Evolutionary conservation across 2,329 filamentous ascomycete species (phyloP).

Genomic region (Colletotrichum higginsianum): DNA sequence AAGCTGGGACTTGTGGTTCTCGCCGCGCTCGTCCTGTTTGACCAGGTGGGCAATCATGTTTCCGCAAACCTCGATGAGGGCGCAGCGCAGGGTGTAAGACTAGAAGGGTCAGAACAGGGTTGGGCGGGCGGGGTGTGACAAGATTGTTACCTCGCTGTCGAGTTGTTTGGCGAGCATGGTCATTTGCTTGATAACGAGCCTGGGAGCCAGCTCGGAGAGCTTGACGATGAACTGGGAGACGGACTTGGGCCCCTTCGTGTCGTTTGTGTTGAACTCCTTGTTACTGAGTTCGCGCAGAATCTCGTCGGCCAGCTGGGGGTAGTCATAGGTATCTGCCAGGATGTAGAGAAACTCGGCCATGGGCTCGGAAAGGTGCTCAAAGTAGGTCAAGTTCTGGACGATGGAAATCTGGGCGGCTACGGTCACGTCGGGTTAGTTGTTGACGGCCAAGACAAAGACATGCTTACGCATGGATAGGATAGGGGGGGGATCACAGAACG

Average conservation of each 20-base stretch:
- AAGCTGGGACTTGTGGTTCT: slow-evolving; percentile 94
- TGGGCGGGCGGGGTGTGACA: no score
- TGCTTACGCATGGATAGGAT: neutral
- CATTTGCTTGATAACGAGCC: slow-evolving; percentile 97
- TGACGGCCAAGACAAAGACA: no score
- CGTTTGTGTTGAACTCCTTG: slow-evolving; percentile 98
- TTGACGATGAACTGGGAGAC: slow-evolving; percentile 95
- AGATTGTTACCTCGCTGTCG: slow-evolving; percentile 82
- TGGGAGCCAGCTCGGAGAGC: slow-evolving; percentile 90
- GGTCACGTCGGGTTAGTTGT: slow-evolving; percentile 48
- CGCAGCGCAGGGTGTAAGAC: slow-evolving; percentile 94
- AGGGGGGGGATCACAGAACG: slow-evolving; percentile 46
- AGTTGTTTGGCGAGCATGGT: slow-evolving; percentile 93
- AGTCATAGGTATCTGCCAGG: slow-evolving; percentile 96
- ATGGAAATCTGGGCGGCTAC: slow-evolving; percentile 96
- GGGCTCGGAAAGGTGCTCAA: slow-evolving; percentile 97
- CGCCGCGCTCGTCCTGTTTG: slow-evolving; percentile 90
- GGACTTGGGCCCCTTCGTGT: slow-evolving; percentile 95
- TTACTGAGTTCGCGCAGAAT: slow-evolving; percentile 94
- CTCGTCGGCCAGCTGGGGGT: slow-evolving; percentile 94
- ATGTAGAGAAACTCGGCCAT: slow-evolving; percentile 99
- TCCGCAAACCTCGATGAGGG: slow-evolving; percentile 96
- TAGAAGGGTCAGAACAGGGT: slow-evolving; percentile 49
- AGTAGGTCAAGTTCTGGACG: slow-evolving; percentile 97
- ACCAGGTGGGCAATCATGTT: slow-evolving; percentile 94